These are phyloP conservation scores for Spathaspora sp. DNA, from an alignment of 1,139 yeast genomes.

Conservation along the genomic window DNA sequence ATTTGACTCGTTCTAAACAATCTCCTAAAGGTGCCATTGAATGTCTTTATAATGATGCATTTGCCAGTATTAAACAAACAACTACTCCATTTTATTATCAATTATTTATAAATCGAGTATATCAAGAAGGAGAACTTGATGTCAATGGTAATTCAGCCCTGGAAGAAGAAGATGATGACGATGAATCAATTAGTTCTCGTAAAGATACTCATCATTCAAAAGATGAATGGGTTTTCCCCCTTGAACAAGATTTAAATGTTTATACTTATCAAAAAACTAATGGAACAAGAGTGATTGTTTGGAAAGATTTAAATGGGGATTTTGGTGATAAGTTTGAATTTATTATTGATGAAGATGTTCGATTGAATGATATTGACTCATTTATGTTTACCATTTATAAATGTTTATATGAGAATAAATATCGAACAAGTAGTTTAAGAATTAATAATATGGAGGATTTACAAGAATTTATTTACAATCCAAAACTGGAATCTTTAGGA, in stretches of 20 bases:
- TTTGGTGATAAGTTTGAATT: conserved; percentile 86
- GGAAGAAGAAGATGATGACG: conserved; percentile 57
- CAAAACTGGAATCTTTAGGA: conserved; percentile 21
- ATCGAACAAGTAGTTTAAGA: conserved; percentile 52
- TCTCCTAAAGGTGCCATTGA: conserved; percentile 89
- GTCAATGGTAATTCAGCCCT: conserved; percentile 43
- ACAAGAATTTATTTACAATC: conserved; percentile 53
- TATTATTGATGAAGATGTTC: conserved; percentile 63
- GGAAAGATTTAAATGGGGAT: conserved; percentile 86
- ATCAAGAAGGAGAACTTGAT: conserved; percentile 61
- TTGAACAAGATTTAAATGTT: conserved; percentile 60
- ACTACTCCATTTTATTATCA: conserved; percentile 68
- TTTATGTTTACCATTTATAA: conserved; percentile 64
- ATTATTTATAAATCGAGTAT: conserved; percentile 67
- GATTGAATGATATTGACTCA: conserved; percentile 54
- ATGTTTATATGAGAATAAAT: conserved; percentile 78
- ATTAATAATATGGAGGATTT: conserved; percentile 46
- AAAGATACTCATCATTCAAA: conserved; percentile 23
- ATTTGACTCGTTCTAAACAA: conserved; percentile 66
- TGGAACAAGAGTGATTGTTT: conserved; percentile 53
- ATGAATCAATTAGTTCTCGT: conserved; percentile 37
- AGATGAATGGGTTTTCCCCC: conserved; percentile 68
- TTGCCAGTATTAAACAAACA: conserved; percentile 68
- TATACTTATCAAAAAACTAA: conserved; percentile 35
- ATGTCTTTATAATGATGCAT: conserved; percentile 80